Base-by-base conservation (phyloP, 345 rosid species). In the Salix purpurea region DNA sequence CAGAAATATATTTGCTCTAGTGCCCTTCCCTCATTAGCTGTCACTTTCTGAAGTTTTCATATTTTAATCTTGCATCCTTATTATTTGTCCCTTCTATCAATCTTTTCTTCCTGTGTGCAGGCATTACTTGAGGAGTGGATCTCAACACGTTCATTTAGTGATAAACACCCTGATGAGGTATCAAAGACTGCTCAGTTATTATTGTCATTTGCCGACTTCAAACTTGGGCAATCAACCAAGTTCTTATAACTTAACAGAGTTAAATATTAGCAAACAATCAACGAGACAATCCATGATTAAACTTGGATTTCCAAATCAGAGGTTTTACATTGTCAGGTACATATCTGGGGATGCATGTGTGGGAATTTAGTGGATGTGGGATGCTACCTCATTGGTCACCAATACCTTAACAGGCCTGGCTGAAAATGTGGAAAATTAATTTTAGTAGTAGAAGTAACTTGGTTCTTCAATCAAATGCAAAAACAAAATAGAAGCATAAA, bases 121-220 rank as follows among this genome's bases (percentile, higher is more conserved):
- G 96, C 98, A 71, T 88, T 94, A 83, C 84, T 96, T 56, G 99
- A 96, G 85, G 99, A 96, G 83, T 91, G 97, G 97, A 86, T 91
- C 82, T 82, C 91, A 65, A 83, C 93, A 18, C 90, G 88, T 70
- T 83, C 90, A 74, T 86, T 82, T 50, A 78, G 90, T 72, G 91
- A 89, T 73, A 89, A 90, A 74, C 83, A 82, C 85, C 86, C 87
- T 75, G 84, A 88, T 13, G 87, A 87, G 95, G 98, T 94, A 84
- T 30, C 62, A 42, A 18, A 39, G 54, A 36, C 70, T 73, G 39
- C 52, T 71, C 9, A 67, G 28, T 50, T 69, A 15, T 46, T 39
- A 19, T 39, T 39, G 23, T 46, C 66, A 28, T 56, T 56, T 34
- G 39, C 67, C 54, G 1, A 24, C 48, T 10, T 50, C 23, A 21